Evolutionary conservation across 768 basidiomycete species (phyloP).

Genomic region (Calocybe gangraenosa): DNA sequence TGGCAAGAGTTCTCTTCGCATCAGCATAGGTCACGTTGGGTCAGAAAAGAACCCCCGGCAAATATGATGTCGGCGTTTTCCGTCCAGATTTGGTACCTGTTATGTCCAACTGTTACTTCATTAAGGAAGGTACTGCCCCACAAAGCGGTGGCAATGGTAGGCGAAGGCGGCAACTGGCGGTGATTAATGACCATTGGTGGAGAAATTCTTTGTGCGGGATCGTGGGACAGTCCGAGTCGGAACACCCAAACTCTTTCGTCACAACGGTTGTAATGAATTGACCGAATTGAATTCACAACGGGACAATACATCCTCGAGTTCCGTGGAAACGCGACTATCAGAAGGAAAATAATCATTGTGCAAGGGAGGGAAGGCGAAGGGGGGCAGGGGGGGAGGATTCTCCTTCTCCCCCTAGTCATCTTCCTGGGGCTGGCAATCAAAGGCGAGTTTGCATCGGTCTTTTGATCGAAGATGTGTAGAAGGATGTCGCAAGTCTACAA

Average conservation of each 20-base stretch:
- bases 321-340: not conserved
- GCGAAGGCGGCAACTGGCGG: slow-evolving; percentile 12
- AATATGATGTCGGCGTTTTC: slow-evolving; percentile 4
- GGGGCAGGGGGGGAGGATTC: not conserved
- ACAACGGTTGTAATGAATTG: not conserved
- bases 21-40: slow-evolving; percentile 8
- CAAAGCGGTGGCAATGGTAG: slow-evolving; percentile 2
- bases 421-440: slow-evolving; percentile 9
- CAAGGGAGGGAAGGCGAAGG: not conserved
- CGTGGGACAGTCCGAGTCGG: slow-evolving; percentile 13
- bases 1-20: not conserved
- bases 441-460: slow-evolving; percentile 1
- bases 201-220: not conserved
- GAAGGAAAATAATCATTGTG: not conserved
- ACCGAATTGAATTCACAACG: not conserved
- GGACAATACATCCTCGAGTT: not conserved
- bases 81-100: slow-evolving; percentile 2
- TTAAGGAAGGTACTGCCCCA: slow-evolving; percentile 8
- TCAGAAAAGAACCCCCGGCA: not conserved
- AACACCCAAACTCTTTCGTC: not conserved
- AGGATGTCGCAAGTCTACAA: slow-evolving; percentile 1
- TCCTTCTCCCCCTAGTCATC: not conserved
- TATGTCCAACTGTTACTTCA: slow-evolving; percentile 1
- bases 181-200: not conserved
- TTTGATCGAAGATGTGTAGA: slow-evolving; percentile 12